phyloP scores from a whole-genome alignment of 371 early-diverging fungal genomes.

The Lichtheimia hyalospora region DNA sequence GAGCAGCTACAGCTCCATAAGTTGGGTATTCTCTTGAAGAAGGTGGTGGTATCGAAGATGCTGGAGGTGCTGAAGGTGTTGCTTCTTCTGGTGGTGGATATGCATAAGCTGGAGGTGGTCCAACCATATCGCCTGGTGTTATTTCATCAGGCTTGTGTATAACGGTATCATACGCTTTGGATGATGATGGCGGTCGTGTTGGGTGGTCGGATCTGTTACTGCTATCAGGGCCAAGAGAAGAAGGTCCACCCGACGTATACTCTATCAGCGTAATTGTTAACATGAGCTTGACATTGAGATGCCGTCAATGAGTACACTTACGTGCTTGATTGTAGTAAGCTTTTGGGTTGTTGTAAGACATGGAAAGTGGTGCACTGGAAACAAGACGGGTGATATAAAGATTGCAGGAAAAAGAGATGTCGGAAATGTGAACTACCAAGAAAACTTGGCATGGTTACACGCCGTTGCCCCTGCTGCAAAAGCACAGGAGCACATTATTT shows the following conservation, averaged over 20 bases:
- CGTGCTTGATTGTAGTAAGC: constrained; percentile 23
- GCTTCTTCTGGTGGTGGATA: too few species aligned
- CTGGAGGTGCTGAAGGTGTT: constrained; percentile 3
- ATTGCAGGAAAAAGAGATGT: constrained; percentile 4
- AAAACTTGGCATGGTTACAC: too few species aligned
- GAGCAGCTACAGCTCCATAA: background rate
- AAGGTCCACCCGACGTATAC: background rate
- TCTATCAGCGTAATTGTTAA: too few species aligned
- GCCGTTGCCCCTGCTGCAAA: too few species aligned
- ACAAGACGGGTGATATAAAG: background rate
- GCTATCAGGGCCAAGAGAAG: background rate
- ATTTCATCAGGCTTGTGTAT: constrained; percentile 6
- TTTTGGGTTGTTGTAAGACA: constrained; percentile 10
- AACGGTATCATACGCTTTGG: background rate
- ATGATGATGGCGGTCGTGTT: too few species aligned
- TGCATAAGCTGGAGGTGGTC: constrained; percentile 6
- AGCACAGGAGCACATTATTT: too few species aligned
- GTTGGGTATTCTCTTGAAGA: constrained; percentile 1
- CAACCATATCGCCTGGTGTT: background rate
- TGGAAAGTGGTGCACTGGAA: background rate
- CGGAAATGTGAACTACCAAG: background rate
- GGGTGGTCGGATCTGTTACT: background rate
- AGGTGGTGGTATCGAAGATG: constrained; percentile 12
- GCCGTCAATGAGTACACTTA: background rate
- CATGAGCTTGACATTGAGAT: background rate